A percentile compares a stretch with the other conserved stretches of the same genome.
Evolutionary conservation across 179 eudicot genomes (phyloP).

Genomic region (Vitellaria paradoxa): DNA sequence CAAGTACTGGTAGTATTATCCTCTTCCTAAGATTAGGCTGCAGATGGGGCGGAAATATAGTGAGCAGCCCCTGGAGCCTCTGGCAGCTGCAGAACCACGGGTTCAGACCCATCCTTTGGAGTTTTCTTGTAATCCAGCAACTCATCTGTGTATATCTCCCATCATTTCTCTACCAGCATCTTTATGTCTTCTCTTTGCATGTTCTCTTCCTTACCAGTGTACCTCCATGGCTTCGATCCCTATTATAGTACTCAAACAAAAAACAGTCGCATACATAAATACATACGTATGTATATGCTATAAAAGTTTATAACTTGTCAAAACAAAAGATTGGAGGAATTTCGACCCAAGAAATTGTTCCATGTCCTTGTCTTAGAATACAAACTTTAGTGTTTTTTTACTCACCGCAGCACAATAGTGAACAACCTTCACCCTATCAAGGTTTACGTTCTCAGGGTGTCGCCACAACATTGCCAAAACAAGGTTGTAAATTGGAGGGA

Average conservation of each 20-base stretch:
- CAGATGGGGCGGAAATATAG: conserved; percentile 18
- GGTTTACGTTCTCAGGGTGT: conserved; percentile 20
- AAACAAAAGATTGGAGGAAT: too few species aligned
- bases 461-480: conserved; percentile 24
- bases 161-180: conserved; percentile 23
- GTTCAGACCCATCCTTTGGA: not conserved
- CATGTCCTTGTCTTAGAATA: not conserved
- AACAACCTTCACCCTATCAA: conserved; percentile 21
- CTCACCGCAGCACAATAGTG: conserved; percentile 27
- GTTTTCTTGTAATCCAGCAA: conserved; percentile 7
- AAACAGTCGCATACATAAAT: not conserved
- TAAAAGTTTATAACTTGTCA: too few species aligned
- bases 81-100: not conserved
- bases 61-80: not conserved
- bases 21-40: conserved; percentile 13
- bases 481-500: conserved; percentile 19
- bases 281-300: too few species aligned
- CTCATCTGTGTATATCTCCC: conserved; percentile 20
- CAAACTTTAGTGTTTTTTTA: not conserved
- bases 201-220: conserved; percentile 23
- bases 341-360: too few species aligned
- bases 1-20: too few species aligned
- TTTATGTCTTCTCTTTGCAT: conserved; percentile 27
- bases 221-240: conserved; percentile 28
- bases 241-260: not conserved